These are phyloP conservation scores for Colletotrichum orbiculare DNA, from an alignment of 2,329 filamentous ascomycete genomes.

Conservation along the genomic window DNA sequence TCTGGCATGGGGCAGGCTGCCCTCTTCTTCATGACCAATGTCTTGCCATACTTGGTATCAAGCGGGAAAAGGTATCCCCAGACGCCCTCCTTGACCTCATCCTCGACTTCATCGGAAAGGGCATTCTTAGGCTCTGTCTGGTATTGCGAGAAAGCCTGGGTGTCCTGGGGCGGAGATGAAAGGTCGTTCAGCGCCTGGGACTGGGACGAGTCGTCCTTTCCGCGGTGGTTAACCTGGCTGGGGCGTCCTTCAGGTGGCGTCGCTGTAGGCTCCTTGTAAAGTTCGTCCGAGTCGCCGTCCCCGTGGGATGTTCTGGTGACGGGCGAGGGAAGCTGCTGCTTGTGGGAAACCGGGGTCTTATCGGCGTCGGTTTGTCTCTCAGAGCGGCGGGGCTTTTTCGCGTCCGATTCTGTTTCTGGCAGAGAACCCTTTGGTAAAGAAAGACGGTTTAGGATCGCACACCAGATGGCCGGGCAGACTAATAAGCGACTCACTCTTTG, in stretches of 20 bases:
- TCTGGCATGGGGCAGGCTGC: conserved; percentile 73
- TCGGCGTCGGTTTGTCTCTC: conserved; percentile 69
- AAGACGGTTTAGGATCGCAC: conserved; percentile 37
- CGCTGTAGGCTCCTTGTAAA: conserved; percentile 75
- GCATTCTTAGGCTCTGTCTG: conserved; percentile 73
- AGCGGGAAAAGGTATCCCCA: conserved; percentile 96
- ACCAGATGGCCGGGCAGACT: conserved; percentile 37
- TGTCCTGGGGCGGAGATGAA: conserved; percentile 73
- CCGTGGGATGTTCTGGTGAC: conserved; percentile 67
- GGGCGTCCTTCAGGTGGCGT: conserved; percentile 73
- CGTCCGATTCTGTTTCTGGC: conserved; percentile 71
- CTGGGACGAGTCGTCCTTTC: conserved; percentile 61
- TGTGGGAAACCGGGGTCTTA: conserved; percentile 70
- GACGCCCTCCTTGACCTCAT: conserved; percentile 85
- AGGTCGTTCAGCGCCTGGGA: conserved; percentile 49
- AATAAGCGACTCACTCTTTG: conserved; percentile 68
- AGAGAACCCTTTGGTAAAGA: conserved; percentile 68
- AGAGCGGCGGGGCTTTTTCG: conserved; percentile 87
- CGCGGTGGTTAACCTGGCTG: conserved; percentile 65
- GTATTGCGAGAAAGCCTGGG: conserved; percentile 76
- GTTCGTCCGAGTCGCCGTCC: conserved; percentile 53
- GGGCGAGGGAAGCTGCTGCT: conserved; percentile 82
- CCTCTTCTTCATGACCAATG: conserved; percentile 77
- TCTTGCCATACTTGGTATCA: conserved; percentile 76
- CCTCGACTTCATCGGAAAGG: conserved; percentile 83